Conservation (phyloP, 352 stramenopile genomes). For the Elongisporangium prolatum region DNA sequence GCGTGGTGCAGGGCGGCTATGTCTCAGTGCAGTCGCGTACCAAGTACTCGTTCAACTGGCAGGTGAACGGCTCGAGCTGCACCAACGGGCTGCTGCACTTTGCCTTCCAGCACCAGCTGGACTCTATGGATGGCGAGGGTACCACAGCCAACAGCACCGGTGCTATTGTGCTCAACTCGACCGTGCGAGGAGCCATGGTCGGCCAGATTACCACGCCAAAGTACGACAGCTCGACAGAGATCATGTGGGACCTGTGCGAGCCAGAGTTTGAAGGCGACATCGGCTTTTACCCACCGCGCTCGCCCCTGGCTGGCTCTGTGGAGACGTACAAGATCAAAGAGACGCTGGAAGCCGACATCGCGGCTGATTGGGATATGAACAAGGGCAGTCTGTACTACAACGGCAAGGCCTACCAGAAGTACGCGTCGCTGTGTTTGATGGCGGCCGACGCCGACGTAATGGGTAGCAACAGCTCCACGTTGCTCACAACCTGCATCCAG, state of each 20-base stretch:
- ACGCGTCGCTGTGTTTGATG: constrained; percentile 72
- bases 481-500: constrained; percentile 41
- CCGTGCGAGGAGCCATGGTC: constrained; percentile 48
- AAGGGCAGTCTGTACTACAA: constrained; percentile 72
- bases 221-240: constrained; percentile 4
- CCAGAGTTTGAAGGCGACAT: constrained; percentile 44
- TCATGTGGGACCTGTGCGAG: constrained; percentile 47
- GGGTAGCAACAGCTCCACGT: constrained; percentile 28
- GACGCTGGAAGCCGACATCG: constrained; percentile 53
- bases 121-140: constrained; percentile 20
- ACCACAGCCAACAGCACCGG: constrained; percentile 14
- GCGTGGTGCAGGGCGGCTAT: constrained; percentile 45
- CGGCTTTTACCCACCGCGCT: constrained; percentile 42
- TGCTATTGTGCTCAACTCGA: constrained; percentile 43
- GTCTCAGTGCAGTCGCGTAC: constrained; percentile 55
- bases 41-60: constrained; percentile 57
- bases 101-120: constrained; percentile 55
- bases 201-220: constrained; percentile 19
- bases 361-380: constrained; percentile 35
- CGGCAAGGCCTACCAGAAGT: constrained; percentile 77
- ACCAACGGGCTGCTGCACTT: constrained; percentile 55
- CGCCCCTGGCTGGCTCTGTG: constrained; percentile 11
- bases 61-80: constrained; percentile 41
- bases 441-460: constrained; percentile 43
- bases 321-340: constrained; percentile 8